Base-by-base conservation (phyloP, 768 basidiomycete genomes). In the Serendipita indica region DNA sequence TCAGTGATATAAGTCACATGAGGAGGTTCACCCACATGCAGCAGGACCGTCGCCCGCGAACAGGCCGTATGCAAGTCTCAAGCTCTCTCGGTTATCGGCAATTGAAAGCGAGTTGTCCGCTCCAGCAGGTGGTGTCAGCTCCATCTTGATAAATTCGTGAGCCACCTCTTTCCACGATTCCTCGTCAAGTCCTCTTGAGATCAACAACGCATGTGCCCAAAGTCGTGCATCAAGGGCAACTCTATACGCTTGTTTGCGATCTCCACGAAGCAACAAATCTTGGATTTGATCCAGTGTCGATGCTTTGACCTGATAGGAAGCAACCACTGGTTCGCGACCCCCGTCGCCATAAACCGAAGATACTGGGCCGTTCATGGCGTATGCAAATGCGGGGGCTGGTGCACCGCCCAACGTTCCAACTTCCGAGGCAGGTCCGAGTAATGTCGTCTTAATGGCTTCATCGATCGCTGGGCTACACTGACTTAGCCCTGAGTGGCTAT, bases 161-260 rank as follows among this genome's bases (percentile, higher is more conserved):
- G 89, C 86, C 12, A 85, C 86, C 61, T 91, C 89, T 65, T 87
- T 88, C 91, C 91, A 98, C 1, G 88, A 77, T 28, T 96, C 92
- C 64, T 87, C 89, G 69, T 94, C 94, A 57, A 96, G 79, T 58
- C 87, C 85, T 65, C 88, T 93, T 7, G 94, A 82, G 62, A 99
- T 91, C 58, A 98, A 70, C 79, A 98, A 81, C 1, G 96, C 94
- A 69, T 99, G 96, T 0, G 89, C 83, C 93, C 94, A 99, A 39
- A 98, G 70, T 65, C 80, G 85, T 69, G 91, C 80, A 60, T 93
- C 87, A 39, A 89, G 74, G 2, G 96, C 94, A 67, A 82, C 92
- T 60, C 82, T 81, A 67, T 87, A 91, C 1, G 96, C 96, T 62
- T 84, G 81, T 20, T 80, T 80, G 33, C 89, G 84, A 64, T 96